A percentile compares a stretch with the other conserved stretches of the same genome.
Conservation (phyloP, 2,329 filamentous ascomycete species). For the Teratosphaeria pseudoeucalypti region DNA sequence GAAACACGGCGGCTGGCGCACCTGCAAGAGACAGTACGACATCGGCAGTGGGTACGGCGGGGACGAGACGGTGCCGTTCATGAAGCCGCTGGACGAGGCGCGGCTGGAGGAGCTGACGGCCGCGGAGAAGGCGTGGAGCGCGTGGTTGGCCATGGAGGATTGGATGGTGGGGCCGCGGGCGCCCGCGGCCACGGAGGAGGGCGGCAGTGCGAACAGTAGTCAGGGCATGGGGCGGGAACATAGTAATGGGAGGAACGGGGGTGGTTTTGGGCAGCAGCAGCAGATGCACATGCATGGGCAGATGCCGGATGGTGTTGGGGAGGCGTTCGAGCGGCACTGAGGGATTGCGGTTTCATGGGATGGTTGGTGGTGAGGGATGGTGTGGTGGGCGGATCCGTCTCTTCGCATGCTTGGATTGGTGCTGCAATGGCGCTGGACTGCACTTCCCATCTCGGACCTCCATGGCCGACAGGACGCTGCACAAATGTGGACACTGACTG, state of each 20-base stretch:
- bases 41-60: constrained; percentile 50
- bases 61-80: constrained; percentile 75
- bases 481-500: too few relatives aligned
- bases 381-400: too few relatives aligned
- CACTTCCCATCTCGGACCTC: too few relatives aligned
- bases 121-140: constrained; percentile 80
- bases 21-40: constrained; percentile 84
- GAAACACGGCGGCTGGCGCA: constrained; percentile 83
- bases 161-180: constrained; percentile 61
- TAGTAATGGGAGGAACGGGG: neutral
- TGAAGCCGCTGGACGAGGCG: constrained; percentile 64
- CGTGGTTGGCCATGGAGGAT: constrained; percentile 94
- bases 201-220: neutral
- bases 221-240: neutral
- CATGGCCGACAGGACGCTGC: too few relatives aligned
- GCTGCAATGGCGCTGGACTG: too few relatives aligned
- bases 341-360: neutral
- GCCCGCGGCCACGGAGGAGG: constrained; percentile 1
- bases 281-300: neutral
- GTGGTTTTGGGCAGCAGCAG: neutral
- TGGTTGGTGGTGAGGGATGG: too few relatives aligned
- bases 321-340: constrained; percentile 4
- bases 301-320: neutral
- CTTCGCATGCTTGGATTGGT: too few relatives aligned
- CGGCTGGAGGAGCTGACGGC: constrained; percentile 69